Conservation (phyloP, 2,329 filamentous ascomycete genomes). For the Exserohilum rostratum region DNA sequence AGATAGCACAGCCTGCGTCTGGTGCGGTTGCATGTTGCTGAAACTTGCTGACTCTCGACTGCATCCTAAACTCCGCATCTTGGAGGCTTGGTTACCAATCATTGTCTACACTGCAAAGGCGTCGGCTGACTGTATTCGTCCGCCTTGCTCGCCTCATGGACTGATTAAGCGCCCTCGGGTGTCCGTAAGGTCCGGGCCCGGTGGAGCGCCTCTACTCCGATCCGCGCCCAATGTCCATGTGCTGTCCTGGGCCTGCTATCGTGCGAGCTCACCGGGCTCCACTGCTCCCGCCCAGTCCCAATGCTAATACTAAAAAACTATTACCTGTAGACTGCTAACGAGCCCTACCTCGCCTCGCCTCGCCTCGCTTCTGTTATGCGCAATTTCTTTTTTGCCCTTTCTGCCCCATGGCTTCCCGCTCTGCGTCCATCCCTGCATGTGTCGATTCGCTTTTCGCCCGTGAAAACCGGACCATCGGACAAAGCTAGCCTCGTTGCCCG, state of each 20-base stretch:
- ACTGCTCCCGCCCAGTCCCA: not conserved
- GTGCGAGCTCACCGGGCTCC: not conserved
- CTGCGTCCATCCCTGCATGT: not conserved
- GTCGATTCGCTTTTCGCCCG: conserved; percentile 13
- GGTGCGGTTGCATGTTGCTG: too few relatives aligned
- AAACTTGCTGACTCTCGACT: conserved; percentile 5
- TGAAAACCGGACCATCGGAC: conserved; percentile 10
- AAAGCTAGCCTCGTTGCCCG: conserved; percentile 6
- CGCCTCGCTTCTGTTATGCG: not conserved
- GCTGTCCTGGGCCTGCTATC: too few relatives aligned
- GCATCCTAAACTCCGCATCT: not conserved
- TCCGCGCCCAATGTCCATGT: not conserved
- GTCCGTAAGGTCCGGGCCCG: conserved; percentile 26
- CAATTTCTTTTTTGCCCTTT: conserved; percentile 24
- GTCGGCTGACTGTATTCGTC: conserved; percentile 15
- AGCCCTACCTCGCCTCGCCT: too few relatives aligned
- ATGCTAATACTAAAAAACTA: too few relatives aligned
- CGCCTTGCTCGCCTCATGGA: conserved; percentile 2
- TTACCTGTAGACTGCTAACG: too few relatives aligned
- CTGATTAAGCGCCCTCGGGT: conserved; percentile 32
- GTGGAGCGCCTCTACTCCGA: not conserved
- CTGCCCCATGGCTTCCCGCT: conserved; percentile 6
- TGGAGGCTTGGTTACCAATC: conserved; percentile 9
- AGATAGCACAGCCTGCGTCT: too few relatives aligned
- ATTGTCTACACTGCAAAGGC: not conserved